A percentile compares a stretch with the other conserved stretches of the same genome.
Evolutionary conservation across 1,139 yeast species (phyloP).

Genomic region (Scheffersomyces illinoinensis): DNA sequence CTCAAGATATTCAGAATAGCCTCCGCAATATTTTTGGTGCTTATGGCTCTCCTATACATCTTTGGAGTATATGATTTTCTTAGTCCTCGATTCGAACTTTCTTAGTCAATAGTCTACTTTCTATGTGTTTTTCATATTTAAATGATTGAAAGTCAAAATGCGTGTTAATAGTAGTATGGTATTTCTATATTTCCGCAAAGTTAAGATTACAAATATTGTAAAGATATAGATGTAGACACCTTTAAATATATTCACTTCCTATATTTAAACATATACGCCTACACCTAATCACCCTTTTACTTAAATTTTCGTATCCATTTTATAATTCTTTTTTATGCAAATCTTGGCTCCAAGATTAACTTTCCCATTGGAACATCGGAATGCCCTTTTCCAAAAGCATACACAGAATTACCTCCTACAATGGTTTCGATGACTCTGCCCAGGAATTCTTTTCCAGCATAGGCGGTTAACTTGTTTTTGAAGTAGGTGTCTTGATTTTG

Average conservation of each 20-base stretch:
- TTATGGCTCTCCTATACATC: background rate
- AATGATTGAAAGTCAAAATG: background rate
- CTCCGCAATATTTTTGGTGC: background rate
- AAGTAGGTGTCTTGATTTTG: slow-evolving; percentile 63
- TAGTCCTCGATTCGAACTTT: background rate
- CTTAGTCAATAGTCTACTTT: background rate
- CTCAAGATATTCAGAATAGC: background rate
- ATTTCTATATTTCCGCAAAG: background rate
- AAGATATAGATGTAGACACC: background rate
- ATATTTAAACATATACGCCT: background rate
- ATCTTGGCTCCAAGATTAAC: slow-evolving; percentile 59
- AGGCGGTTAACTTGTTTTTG: slow-evolving; percentile 87
- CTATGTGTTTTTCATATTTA: background rate
- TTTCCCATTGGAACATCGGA: slow-evolving; percentile 57
- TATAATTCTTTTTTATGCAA: background rate
- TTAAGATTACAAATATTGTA: background rate
- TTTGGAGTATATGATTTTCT: no score
- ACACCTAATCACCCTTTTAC: background rate
- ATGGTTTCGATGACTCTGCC: slow-evolving; percentile 81
- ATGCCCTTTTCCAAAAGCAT: slow-evolving; percentile 57
- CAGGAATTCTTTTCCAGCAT: slow-evolving; percentile 63
- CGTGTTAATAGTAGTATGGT: no score
- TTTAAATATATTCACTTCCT: background rate
- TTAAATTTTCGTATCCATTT: background rate
- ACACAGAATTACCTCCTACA: slow-evolving; percentile 72